Conservation (phyloP, 2,329 filamentous ascomycete genomes). For the Phyllosticta citriasiana region DNA sequence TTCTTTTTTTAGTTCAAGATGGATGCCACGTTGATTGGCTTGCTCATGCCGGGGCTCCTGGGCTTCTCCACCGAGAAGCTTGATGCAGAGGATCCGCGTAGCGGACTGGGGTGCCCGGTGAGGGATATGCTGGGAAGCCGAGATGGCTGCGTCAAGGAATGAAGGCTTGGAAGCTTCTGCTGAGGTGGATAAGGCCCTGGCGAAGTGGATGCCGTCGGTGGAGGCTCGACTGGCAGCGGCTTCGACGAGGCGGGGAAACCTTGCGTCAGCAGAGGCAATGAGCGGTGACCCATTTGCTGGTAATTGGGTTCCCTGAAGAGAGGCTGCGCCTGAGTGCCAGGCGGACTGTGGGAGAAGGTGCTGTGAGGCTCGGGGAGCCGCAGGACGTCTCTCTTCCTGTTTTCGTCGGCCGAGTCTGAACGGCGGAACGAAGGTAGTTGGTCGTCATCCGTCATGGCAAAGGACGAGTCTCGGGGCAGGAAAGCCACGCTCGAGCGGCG, state of each 20-base stretch:
- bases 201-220: conserved; percentile 12
- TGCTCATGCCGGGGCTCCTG: conserved; percentile 1
- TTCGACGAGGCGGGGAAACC: conserved; percentile 12
- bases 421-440: conserved; percentile 8
- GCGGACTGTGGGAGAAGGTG: background rate
- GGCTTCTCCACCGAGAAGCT: conserved; percentile 15
- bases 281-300: background rate
- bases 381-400: conserved; percentile 17
- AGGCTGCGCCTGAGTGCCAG: background rate
- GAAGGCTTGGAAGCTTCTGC: conserved; percentile 22
- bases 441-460: conserved; percentile 24
- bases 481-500: conserved; percentile 25
- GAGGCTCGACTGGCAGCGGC: conserved; percentile 1
- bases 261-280: conserved; percentile 20
- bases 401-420: background rate
- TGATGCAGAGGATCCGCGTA: background rate
- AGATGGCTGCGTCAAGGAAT: conserved; percentile 22
- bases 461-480: conserved; percentile 29
- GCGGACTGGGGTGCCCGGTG: background rate
- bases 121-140: conserved; percentile 13
- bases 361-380: conserved; percentile 10
- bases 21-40: conserved; percentile 4
- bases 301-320: conserved; percentile 9
- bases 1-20: conserved; percentile 1
- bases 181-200: conserved; percentile 22